Percentiles rank a stretch among this genome's conserved stretches.
Conservation (phyloP, 495 filamentous ascomycete genomes). For the Lepidopterella palustris region DNA sequence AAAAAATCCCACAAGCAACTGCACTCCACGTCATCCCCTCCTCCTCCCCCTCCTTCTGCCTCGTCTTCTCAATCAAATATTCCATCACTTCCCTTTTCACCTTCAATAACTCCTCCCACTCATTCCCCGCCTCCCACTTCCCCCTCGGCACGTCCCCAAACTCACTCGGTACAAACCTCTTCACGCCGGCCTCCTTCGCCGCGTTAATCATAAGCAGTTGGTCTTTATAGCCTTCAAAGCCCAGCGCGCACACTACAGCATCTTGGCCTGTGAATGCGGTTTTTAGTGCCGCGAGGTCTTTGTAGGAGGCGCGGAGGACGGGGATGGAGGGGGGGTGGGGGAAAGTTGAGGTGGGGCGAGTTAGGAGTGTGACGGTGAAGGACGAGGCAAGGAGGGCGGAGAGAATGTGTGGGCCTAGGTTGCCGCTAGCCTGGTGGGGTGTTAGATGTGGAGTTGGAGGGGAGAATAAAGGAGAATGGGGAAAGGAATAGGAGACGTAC, state of each 20-base stretch:
- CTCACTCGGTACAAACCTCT: not conserved
- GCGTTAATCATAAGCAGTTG: not conserved
- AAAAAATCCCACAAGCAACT: not conserved
- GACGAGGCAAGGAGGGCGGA: not conserved
- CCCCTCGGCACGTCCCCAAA: not conserved
- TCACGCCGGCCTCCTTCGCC: not conserved
- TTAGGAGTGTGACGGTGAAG: not conserved
- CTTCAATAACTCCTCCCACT: not conserved
- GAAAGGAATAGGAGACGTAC: not conserved
- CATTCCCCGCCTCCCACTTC: not conserved
- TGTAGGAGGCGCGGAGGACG: not conserved
- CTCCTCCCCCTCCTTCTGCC: not conserved
- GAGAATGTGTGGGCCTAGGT: not conserved
- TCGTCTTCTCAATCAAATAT: not conserved
- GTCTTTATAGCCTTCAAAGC: not conserved
- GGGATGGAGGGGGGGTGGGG: not conserved
- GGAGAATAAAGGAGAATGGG: not conserved
- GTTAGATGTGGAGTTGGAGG: not conserved
- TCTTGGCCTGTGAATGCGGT: not conserved
- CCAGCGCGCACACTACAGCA: not conserved
- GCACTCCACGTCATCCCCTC: not conserved
- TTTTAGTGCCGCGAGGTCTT: not conserved
- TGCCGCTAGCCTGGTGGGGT: not conserved
- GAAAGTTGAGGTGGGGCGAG: not conserved
- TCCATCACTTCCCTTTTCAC: not conserved